phyloP scores from a whole-genome alignment of 1,139 yeast genomes.

The Arxiozyma telluris region DNA sequence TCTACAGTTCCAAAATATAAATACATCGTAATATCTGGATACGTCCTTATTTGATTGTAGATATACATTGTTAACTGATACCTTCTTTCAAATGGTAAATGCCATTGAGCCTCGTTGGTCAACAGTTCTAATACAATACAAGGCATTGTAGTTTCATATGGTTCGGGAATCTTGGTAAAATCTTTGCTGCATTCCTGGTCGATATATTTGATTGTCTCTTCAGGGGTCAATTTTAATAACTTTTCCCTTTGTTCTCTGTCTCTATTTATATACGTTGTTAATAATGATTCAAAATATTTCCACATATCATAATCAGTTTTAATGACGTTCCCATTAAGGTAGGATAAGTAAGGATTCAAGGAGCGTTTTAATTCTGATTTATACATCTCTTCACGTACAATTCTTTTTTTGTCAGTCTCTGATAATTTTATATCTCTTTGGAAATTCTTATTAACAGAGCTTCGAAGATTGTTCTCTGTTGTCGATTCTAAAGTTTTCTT shows the following conservation, averaged over 20 bases:
- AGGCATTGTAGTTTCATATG: constrained; percentile 24
- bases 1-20: constrained; percentile 26
- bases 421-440: constrained; percentile 4
- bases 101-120: constrained; percentile 10
- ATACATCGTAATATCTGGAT: constrained; percentile 22
- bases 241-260: constrained; percentile 7
- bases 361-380: constrained; percentile 17
- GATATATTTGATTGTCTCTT: constrained; percentile 15
- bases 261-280: constrained; percentile 12
- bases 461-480: too few species aligned
- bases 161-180: constrained; percentile 21
- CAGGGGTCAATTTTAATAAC: not conserved
- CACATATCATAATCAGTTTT: constrained; percentile 23
- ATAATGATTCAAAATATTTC: constrained; percentile 10
- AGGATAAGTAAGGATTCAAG: constrained; percentile 17
- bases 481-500: constrained; percentile 2
- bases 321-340: constrained; percentile 8
- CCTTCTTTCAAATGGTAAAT: constrained; percentile 21
- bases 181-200: constrained; percentile 7
- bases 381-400: constrained; percentile 19
- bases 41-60: constrained; percentile 22
- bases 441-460: not conserved
- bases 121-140: constrained; percentile 18
- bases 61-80: constrained; percentile 22
- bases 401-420: constrained; percentile 1